Evolutionary conservation across 192 early-diverging fungal genomes (phyloP).

Genomic region (Entophlyctis helioformis): DNA sequence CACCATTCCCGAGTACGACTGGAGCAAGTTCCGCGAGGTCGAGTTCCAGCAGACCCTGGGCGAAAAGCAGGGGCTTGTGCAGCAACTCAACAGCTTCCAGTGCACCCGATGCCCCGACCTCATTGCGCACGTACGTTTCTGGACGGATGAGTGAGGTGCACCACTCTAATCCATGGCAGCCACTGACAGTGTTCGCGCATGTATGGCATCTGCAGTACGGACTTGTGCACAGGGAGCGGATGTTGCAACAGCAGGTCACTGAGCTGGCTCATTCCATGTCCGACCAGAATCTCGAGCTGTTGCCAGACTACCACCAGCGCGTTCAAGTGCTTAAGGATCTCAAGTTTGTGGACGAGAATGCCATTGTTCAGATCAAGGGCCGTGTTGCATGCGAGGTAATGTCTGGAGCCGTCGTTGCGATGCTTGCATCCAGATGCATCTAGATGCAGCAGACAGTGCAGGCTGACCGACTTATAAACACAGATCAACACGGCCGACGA

Average conservation of each 20-base stretch:
- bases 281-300: conserved; percentile 82
- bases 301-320: conserved; percentile 87
- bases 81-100: conserved; percentile 40
- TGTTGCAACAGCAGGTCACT: conserved; percentile 57
- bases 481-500: conserved; percentile 92
- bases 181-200: neutral
- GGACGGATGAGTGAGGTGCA: neutral
- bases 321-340: conserved; percentile 73
- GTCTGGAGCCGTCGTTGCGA: neutral
- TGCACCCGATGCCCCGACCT: conserved; percentile 70
- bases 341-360: conserved; percentile 69
- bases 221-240: conserved; percentile 39
- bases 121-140: neutral
- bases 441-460: no score
- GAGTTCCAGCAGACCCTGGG: conserved; percentile 70
- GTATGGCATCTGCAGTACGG: conserved; percentile 25
- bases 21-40: conserved; percentile 72
- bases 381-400: conserved; percentile 82
- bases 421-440: no score
- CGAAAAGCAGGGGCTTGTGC: conserved; percentile 44
- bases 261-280: conserved; percentile 68
- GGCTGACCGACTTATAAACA: neutral
- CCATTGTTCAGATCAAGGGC: conserved; percentile 88
- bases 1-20: conserved; percentile 59
- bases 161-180: neutral